These are phyloP conservation scores for Xylariales sp. DNA, from an alignment of 2,329 filamentous ascomycete genomes.

Conservation along the genomic window DNA sequence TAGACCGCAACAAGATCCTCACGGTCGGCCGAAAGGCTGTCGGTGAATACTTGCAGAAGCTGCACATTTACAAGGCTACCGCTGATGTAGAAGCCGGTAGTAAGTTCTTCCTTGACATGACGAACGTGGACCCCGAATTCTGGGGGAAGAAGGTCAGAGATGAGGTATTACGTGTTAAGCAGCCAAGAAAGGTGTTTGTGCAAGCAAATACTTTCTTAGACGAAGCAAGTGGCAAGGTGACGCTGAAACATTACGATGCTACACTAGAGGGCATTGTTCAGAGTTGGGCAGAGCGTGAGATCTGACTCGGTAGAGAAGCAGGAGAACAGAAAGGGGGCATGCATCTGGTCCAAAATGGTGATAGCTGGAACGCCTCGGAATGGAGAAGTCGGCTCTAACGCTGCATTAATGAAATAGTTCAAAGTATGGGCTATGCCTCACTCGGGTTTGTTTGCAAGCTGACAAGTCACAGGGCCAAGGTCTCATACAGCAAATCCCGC, in stretches of 20 bases:
- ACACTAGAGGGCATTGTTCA: slow-evolving; percentile 75
- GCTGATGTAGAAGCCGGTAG: slow-evolving; percentile 76
- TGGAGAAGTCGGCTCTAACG: too few relatives aligned
- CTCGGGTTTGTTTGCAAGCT: too few relatives aligned
- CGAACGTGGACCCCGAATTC: slow-evolving; percentile 73
- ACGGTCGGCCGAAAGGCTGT: slow-evolving; percentile 77
- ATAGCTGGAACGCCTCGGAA: too few relatives aligned
- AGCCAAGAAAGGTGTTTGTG: slow-evolving; percentile 86
- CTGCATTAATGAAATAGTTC: too few relatives aligned
- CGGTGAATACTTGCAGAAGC: slow-evolving; percentile 79
- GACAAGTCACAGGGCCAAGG: too few relatives aligned
- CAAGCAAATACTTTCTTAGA: slow-evolving; percentile 83
- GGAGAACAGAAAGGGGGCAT: too few relatives aligned
- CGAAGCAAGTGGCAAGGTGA: slow-evolving; percentile 63
- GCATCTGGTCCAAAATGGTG: too few relatives aligned
- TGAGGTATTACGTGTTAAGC: slow-evolving; percentile 70
- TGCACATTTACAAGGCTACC: slow-evolving; percentile 89
- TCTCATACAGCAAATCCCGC: too few relatives aligned
- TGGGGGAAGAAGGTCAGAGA: slow-evolving; percentile 77
- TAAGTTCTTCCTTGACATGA: slow-evolving; percentile 79
- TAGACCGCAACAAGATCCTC: slow-evolving; percentile 84
- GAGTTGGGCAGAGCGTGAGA: slow-evolving; percentile 66
- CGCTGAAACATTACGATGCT: slow-evolving; percentile 80
- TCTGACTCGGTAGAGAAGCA: slow-evolving; percentile 30
- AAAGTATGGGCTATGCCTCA: too few relatives aligned